Evolutionary conservation across 2,329 filamentous ascomycete species (phyloP).

Genomic region (Endothia cerciana): DNA sequence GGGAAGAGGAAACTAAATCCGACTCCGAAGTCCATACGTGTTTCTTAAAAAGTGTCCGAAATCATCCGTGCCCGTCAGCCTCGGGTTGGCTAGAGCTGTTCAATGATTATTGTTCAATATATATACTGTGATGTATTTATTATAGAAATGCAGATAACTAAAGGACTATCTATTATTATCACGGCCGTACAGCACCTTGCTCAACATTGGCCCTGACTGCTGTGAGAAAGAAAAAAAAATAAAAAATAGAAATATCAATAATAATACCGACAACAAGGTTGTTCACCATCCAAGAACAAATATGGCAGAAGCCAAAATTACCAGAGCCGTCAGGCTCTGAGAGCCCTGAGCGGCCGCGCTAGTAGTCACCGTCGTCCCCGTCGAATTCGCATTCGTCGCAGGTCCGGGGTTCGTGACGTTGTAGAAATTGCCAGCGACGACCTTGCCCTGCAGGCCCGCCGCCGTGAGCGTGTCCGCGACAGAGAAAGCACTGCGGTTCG

Average conservation of each 20-base stretch:
- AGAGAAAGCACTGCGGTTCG: constrained; percentile 40
- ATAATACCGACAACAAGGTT: neutral
- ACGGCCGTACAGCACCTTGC: too few species aligned
- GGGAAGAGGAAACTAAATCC: neutral
- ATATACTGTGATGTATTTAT: too few species aligned
- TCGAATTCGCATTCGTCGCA: constrained; percentile 18
- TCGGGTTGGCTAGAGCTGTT: too few species aligned
- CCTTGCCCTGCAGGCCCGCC: constrained; percentile 38
- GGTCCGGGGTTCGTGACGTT: constrained; percentile 44
- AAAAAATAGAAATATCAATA: too few species aligned
- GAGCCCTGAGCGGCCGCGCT: constrained; percentile 14
- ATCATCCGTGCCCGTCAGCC: too few species aligned
- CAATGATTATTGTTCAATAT: too few species aligned
- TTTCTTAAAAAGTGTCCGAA: neutral
- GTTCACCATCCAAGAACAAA: neutral
- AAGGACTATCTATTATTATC: too few species aligned
- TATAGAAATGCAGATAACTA: too few species aligned
- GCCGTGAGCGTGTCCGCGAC: constrained; percentile 36
- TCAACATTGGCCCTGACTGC: too few species aligned
- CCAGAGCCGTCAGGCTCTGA: constrained; percentile 18
- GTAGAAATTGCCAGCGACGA: constrained; percentile 45
- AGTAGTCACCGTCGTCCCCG: neutral
- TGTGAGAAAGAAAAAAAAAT: too few species aligned
- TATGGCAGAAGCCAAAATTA: constrained; percentile 11
- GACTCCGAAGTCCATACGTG: neutral